Percentiles rank a stretch among this genome's conserved stretches.
Conservation (phyloP, 2,329 filamentous ascomycete species). For the Colletotrichum chrysophilum region DNA sequence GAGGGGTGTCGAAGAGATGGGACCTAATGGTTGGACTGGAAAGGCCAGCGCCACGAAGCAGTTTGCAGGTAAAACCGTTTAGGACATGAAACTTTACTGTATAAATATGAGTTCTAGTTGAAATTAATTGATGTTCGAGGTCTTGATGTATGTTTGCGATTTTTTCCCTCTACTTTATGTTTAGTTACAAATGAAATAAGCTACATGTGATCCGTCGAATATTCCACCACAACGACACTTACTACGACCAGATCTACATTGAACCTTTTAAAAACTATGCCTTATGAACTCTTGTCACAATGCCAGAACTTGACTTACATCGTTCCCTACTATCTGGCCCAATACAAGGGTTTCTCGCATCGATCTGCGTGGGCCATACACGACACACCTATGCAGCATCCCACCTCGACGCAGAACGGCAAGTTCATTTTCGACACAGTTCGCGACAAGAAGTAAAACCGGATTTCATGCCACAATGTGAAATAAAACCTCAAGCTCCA, state of each 20-base stretch:
- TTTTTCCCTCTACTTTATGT: not conserved
- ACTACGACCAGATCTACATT: accelerated
- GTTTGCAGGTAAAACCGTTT: not conserved
- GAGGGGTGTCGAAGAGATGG: not conserved
- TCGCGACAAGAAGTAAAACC: accelerated
- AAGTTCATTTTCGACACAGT: accelerated
- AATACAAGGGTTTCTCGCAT: not conserved
- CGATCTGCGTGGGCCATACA: not conserved
- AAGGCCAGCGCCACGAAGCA: not conserved
- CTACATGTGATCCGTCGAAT: too few species aligned
- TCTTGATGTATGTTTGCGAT: not conserved
- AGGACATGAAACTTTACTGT: not conserved
- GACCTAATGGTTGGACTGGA: not conserved
- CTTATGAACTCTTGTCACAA: accelerated
- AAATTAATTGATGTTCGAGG: not conserved
- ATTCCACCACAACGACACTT: accelerated
- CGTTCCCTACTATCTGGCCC: not conserved
- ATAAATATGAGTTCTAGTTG: accelerated
- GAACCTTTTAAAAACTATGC: accelerated
- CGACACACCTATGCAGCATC: not conserved
- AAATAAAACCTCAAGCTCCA: too few species aligned
- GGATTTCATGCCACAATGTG: not conserved
- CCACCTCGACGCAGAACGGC: accelerated
- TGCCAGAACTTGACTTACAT: not conserved
- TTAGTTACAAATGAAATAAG: too few species aligned